Conservation (phyloP, 225 moss, liverwort and hornwort species). For the Thuidium tamariscinum region DNA sequence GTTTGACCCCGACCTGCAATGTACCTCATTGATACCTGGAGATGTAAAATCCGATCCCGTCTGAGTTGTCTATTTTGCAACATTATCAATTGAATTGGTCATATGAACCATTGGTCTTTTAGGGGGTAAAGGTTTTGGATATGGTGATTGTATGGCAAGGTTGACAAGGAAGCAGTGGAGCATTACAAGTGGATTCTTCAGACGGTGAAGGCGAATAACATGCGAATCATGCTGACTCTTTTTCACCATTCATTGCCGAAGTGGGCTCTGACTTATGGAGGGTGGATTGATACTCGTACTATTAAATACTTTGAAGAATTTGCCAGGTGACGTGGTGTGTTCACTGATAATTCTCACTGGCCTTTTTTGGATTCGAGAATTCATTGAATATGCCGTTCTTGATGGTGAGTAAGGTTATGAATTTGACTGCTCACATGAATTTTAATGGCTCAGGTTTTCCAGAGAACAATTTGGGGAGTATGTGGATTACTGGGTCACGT, state of each 20-base stretch:
- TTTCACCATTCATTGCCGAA: conserved; percentile 95
- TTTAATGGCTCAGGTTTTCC: conserved; percentile 21
- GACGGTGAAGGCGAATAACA: conserved; percentile 42
- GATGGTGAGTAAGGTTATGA: background rate
- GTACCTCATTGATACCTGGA: background rate
- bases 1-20: background rate
- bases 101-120: background rate
- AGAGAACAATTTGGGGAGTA: conserved; percentile 47
- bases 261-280: conserved; percentile 78
- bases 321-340: conserved; percentile 32
- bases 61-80: background rate
- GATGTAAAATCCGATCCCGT: background rate
- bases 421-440: background rate
- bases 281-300: conserved; percentile 73
- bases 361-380: background rate
- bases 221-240: conserved; percentile 92
- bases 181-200: conserved; percentile 68
- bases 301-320: conserved; percentile 65
- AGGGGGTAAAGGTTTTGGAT: background rate
- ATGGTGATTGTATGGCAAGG: conserved; percentile 24
- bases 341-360: background rate
- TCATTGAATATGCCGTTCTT: background rate
- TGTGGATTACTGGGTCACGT: conserved; percentile 58
- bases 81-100: background rate
- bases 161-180: conserved; percentile 73